These are phyloP conservation scores for Pouteria campechiana DNA, from an alignment of 179 eudicot species.

Conservation along the genomic window DNA sequence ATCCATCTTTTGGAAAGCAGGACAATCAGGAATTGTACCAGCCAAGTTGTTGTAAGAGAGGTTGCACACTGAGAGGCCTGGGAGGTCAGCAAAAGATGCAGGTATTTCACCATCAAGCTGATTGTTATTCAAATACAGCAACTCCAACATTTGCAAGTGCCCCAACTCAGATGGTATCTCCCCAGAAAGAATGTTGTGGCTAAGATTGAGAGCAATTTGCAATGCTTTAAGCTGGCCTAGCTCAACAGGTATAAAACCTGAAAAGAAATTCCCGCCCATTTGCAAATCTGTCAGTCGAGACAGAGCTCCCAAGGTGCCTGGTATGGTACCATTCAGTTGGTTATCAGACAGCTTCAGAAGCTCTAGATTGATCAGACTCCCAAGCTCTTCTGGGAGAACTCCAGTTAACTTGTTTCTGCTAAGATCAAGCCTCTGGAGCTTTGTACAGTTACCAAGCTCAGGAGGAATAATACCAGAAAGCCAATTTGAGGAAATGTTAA, in stretches of 20 bases:
- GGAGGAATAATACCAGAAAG: conserved; percentile 31
- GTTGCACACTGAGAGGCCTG: conserved; percentile 40
- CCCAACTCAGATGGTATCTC: conserved; percentile 32
- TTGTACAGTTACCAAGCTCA: conserved; percentile 34
- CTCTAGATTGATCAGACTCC: conserved; percentile 35
- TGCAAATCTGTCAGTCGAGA: conserved; percentile 37
- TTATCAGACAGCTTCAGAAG: conserved; percentile 43
- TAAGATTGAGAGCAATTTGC: conserved; percentile 41
- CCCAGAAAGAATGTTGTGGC: conserved; percentile 38
- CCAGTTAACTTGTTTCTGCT: conserved; percentile 37
- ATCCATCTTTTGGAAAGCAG: conserved; percentile 31
- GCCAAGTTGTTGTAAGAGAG: conserved; percentile 37
- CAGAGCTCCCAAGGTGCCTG: conserved; percentile 29
- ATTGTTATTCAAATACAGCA: conserved; percentile 36
- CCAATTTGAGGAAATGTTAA: conserved; percentile 34
- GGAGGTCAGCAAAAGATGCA: conserved; percentile 22
- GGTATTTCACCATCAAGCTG: conserved; percentile 42
- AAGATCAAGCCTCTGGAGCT: conserved; percentile 47
- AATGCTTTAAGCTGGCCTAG: conserved; percentile 31
- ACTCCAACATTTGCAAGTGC: conserved; percentile 44
- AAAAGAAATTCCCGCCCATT: conserved; percentile 45
- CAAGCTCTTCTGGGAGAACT: conserved; percentile 24
- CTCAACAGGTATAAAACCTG: conserved; percentile 36
- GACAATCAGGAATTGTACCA: conserved; percentile 35
- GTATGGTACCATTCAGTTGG: conserved; percentile 21